Base-by-base conservation (phyloP, 257 asterid genomes). In the Handroanthus guayacan region DNA sequence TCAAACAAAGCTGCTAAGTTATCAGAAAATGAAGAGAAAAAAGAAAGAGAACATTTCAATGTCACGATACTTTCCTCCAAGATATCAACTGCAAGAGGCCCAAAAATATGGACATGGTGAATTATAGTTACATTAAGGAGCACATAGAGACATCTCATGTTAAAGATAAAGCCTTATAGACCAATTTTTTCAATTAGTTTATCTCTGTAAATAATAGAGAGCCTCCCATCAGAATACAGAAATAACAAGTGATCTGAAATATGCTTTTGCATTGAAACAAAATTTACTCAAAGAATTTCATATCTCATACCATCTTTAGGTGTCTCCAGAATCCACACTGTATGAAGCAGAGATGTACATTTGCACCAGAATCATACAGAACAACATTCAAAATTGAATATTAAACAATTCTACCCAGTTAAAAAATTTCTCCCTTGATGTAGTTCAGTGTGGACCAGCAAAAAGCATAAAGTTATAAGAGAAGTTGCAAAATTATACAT, bases 401-500 rank as follows among this genome's bases (percentile, higher is more conserved):
- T 18, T 2, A 67, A 37, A 63, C 14, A 16, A 38, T 63, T 67
- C 25, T 44, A 67, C 60, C 44, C 17, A 6, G 20, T 31, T 6
- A 11, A 3, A 45, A 44, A 43, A 4, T 43, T 67, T 11, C 39
- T 18, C 16, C n/a, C 9, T 45, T 47, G 20, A 20, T 47, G 44
- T 67, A 25, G 25, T 45, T 67, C 58, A 18, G 9, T 25, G 5
- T 18, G 71, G 16, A 16, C 56, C 71, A 17, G 17, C 25, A 9
- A 66, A 66, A 66, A 17, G 56, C 71, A 66, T 16, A 66, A 16
- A 48, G 10, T 66, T 43, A 66, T 4, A 45, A 43, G n/a, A 66
- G 12, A 45, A 12, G 55, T 16, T 2, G 2, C 57, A 60, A 60
- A 39, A 62, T 1, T 10, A 10, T 10, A 34, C 44, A 62, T 7